Conservation (phyloP, 2,329 filamentous ascomycete species). For the Pseudovirgaria hyperparasitica region DNA sequence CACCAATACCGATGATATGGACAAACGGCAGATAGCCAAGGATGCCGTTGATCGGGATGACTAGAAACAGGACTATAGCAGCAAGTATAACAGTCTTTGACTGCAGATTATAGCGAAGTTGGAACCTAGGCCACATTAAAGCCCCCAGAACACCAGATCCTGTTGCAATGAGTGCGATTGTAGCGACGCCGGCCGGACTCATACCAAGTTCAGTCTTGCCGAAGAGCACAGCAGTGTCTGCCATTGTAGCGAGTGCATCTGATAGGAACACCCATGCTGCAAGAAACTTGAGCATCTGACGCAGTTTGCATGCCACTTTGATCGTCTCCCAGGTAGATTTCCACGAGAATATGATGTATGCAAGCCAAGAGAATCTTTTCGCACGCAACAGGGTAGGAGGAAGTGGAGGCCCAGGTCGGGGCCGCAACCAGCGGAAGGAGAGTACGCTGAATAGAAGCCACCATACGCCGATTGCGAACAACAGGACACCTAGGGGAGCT, state of each 20-base stretch:
- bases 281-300: conserved; percentile 65
- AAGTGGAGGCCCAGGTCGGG: conserved; percentile 74
- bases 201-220: conserved; percentile 85
- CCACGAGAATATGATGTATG: conserved; percentile 73
- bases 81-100: conserved; percentile 75
- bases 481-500: conserved; percentile 66
- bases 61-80: conserved; percentile 73
- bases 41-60: conserved; percentile 81
- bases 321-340: conserved; percentile 68
- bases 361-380: conserved; percentile 27
- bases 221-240: conserved; percentile 86
- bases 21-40: conserved; percentile 72
- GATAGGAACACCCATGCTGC: conserved; percentile 84
- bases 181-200: conserved; percentile 68
- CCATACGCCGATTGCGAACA: conserved; percentile 75
- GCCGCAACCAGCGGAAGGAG: conserved; percentile 68
- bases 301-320: conserved; percentile 52
- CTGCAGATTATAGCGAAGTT: conserved; percentile 49
- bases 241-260: conserved; percentile 84
- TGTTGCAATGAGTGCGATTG: conserved; percentile 88
- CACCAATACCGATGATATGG: conserved; percentile 57
- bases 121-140: conserved; percentile 73
- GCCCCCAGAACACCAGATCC: conserved; percentile 72
- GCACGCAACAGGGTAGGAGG: conserved; percentile 6
- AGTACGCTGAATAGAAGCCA: conserved; percentile 83